Conservation (phyloP, 768 basidiomycete genomes). For the Panus rudis region DNA sequence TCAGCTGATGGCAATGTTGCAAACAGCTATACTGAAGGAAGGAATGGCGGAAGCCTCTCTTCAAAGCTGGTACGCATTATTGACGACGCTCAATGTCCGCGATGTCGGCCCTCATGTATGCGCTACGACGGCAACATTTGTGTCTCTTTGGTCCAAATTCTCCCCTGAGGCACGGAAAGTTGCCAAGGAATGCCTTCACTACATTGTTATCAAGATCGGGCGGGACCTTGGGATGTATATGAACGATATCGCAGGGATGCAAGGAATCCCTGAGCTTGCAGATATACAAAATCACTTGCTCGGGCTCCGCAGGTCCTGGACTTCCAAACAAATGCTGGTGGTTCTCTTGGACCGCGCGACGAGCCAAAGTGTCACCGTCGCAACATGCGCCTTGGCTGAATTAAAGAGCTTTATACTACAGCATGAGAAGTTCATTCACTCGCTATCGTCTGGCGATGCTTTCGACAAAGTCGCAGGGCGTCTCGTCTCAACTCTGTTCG, state of each 20-base stretch:
- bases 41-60: constrained; percentile 77
- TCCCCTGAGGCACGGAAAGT: constrained; percentile 40
- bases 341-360: constrained; percentile 66
- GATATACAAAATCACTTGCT: constrained; percentile 36
- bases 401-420: constrained; percentile 59
- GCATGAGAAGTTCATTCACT: constrained; percentile 45
- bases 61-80: constrained; percentile 72
- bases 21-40: constrained; percentile 73
- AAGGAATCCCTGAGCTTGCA: constrained; percentile 58
- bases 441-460: constrained; percentile 73
- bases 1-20: constrained; percentile 94
- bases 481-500: constrained; percentile 59
- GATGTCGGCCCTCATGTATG: constrained; percentile 85
- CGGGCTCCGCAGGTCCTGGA: constrained; percentile 39
- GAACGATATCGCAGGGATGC: constrained; percentile 76
- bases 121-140: constrained; percentile 78
- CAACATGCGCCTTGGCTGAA: constrained; percentile 67
- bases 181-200: constrained; percentile 56
- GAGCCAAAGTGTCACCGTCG: constrained; percentile 78
- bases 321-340: constrained; percentile 47
- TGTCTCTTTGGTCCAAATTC: constrained; percentile 69
- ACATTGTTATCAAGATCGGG: constrained; percentile 62
- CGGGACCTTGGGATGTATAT: constrained; percentile 47
- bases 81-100: constrained; percentile 52
- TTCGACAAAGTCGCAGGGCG: constrained; percentile 75